Conservation (phyloP, 331 rosid species). For the Stylosanthes scabra region DNA sequence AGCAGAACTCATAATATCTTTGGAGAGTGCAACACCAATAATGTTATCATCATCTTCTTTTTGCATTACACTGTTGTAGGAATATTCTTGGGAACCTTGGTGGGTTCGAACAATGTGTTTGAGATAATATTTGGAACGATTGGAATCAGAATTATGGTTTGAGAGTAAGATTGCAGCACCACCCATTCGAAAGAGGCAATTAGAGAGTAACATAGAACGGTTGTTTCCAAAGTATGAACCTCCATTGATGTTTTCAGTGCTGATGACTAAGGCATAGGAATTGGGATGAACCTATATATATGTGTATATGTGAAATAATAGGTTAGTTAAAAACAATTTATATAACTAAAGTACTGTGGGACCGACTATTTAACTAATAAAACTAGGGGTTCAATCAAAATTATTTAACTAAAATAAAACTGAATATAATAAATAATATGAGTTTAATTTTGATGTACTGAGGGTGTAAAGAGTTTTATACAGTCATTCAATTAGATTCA, state of each 20-base stretch:
- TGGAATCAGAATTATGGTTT: conserved; percentile 53
- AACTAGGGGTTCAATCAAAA: too few relatives aligned
- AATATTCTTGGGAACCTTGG: conserved; percentile 66
- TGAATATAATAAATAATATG: too few relatives aligned
- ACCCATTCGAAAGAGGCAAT: conserved; percentile 78
- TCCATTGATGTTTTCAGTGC: conserved; percentile 81
- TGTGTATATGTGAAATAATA: too few relatives aligned
- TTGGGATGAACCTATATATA: conserved; percentile 60
- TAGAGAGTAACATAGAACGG: conserved; percentile 66
- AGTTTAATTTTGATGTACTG: too few relatives aligned
- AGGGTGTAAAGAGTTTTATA: too few relatives aligned
- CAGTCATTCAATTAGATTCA: too few relatives aligned
- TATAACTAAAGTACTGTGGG: too few relatives aligned
- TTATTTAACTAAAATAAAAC: too few relatives aligned
- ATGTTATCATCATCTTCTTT: conserved; percentile 54
- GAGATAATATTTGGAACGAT: conserved; percentile 71
- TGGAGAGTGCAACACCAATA: not conserved
- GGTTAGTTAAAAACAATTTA: too few relatives aligned
- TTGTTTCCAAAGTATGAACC: conserved; percentile 78
- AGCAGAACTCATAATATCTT: not conserved
- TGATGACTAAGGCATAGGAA: conserved; percentile 70
- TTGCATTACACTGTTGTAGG: conserved; percentile 62
- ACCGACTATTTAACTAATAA: too few relatives aligned
- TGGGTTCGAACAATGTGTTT: conserved; percentile 74
- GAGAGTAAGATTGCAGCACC: conserved; percentile 79